These are phyloP conservation scores for Talaromyces sp. DNA, from an alignment of 2,329 filamentous ascomycete genomes.

Conservation along the genomic window DNA sequence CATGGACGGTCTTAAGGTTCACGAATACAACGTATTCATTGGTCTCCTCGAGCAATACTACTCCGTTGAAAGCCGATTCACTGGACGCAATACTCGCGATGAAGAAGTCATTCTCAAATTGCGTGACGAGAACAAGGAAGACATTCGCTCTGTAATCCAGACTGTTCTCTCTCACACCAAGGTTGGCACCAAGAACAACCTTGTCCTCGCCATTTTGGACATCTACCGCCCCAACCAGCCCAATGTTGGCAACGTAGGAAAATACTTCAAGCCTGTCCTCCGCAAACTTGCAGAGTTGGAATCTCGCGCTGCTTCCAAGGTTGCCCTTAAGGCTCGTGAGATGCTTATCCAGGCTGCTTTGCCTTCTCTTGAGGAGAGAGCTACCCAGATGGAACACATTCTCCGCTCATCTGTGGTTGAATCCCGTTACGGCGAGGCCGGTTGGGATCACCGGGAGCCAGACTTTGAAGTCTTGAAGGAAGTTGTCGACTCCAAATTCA, in stretches of 20 bases:
- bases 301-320: constrained; percentile 83
- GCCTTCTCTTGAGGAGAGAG: constrained; percentile 92
- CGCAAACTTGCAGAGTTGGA: constrained; percentile 88
- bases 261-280: constrained; percentile 78
- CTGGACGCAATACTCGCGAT: constrained; percentile 77
- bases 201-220: constrained; percentile 86
- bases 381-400: constrained; percentile 97
- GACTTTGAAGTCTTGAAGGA: constrained; percentile 91
- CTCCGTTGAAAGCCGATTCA: constrained; percentile 82
- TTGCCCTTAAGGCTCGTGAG: constrained; percentile 94
- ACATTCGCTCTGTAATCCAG: constrained; percentile 78
- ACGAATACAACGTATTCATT: constrained; percentile 82
- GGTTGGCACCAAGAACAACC: constrained; percentile 88
- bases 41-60: constrained; percentile 78
- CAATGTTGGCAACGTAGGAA: constrained; percentile 80
- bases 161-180: constrained; percentile 91
- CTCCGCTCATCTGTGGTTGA: constrained; percentile 92
- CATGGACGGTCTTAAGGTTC: constrained; percentile 80
- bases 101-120: constrained; percentile 92
- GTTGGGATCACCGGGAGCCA: constrained; percentile 93
- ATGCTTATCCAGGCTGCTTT: constrained; percentile 96
- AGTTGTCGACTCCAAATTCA: constrained; percentile 97
- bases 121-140: constrained; percentile 94
- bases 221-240: constrained; percentile 95
- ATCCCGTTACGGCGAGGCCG: constrained; percentile 94